Percentiles rank a stretch among this genome's conserved stretches.
Evolutionary conservation across 2,329 filamentous ascomycete genomes (phyloP).

Genomic region (Teratosphaeria zuluensis): DNA sequence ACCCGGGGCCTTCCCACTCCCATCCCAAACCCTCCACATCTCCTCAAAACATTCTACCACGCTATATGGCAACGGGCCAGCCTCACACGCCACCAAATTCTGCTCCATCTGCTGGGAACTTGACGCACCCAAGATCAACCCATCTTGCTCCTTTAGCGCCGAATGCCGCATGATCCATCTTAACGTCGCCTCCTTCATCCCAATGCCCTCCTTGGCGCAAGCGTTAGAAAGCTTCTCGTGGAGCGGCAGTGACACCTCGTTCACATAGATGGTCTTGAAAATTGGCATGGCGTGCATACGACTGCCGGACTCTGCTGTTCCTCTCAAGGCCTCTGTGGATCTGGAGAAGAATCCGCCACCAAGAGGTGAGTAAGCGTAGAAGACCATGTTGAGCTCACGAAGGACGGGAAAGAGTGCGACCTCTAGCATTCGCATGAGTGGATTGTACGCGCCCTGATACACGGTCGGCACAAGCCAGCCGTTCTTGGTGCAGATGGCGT

Average conservation of each 20-base stretch:
- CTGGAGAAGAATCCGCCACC: slow-evolving; percentile 31
- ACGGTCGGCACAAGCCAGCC: slow-evolving; percentile 35
- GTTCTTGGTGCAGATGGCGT: slow-evolving; percentile 34
- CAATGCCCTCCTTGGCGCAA: slow-evolving; percentile 30
- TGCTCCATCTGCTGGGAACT: slow-evolving; percentile 22
- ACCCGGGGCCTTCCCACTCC: slow-evolving; percentile 9
- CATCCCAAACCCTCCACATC: slow-evolving; percentile 11
- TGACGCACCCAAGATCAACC: slow-evolving; percentile 31
- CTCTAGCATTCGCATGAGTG: slow-evolving; percentile 34
- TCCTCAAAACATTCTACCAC: slow-evolving; percentile 15
- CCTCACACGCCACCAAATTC: slow-evolving; percentile 20
- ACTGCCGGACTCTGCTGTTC: slow-evolving; percentile 11
- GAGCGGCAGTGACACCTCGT: slow-evolving; percentile 34
- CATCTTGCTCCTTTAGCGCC: slow-evolving; percentile 26
- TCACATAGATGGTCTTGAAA: slow-evolving; percentile 32
- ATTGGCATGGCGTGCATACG: slow-evolving; percentile 22
- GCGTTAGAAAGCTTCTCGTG: slow-evolving; percentile 29
- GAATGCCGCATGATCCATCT: slow-evolving; percentile 40
- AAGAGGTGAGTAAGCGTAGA: slow-evolving; percentile 32
- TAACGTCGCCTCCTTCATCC: slow-evolving; percentile 34
- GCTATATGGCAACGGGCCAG: slow-evolving; percentile 16
- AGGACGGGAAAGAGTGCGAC: slow-evolving; percentile 34
- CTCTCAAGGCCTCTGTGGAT: slow-evolving; percentile 27
- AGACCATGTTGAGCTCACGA: slow-evolving; percentile 33
- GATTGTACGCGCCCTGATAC: slow-evolving; percentile 41